These are phyloP conservation scores for Mortierella sp. DNA, from an alignment of 371 early-diverging fungal species.

Conservation along the genomic window DNA sequence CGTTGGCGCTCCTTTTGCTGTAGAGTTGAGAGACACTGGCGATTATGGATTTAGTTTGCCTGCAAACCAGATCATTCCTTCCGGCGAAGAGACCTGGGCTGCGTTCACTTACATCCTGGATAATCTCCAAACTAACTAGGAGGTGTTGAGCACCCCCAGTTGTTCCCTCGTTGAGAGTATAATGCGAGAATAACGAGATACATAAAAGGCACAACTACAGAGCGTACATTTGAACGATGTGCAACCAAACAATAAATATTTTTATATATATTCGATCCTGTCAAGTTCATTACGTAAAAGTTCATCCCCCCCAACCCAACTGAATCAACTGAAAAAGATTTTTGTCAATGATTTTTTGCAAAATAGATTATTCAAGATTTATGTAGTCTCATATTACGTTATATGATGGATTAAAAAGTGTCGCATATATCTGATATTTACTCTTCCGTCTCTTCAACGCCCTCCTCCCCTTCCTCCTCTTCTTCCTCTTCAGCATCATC, in stretches of 20 bases:
- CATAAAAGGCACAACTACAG: not conserved
- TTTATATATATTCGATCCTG: constrained; percentile 5
- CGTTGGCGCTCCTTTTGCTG: constrained; percentile 63
- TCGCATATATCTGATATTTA: constrained; percentile 4
- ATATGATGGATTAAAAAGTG: too few species aligned
- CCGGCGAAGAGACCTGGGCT: constrained; percentile 60
- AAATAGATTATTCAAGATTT: too few species aligned
- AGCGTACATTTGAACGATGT: not conserved
- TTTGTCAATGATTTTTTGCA: too few species aligned
- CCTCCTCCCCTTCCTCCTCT: constrained; percentile 10
- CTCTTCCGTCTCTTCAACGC: constrained; percentile 21
- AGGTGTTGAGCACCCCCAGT: not conserved
- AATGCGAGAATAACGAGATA: not conserved
- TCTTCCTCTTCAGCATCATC: constrained; percentile 18
- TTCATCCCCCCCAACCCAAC: too few species aligned
- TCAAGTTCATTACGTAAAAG: too few species aligned
- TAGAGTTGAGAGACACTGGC: constrained; percentile 70
- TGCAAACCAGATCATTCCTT: constrained; percentile 61
- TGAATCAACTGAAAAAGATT: too few species aligned
- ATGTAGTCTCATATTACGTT: too few species aligned
- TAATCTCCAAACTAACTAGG: constrained; percentile 13
- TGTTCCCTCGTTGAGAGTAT: not conserved
- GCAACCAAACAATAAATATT: too few species aligned
- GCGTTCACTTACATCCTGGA: constrained; percentile 37
- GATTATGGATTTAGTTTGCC: constrained; percentile 63